Evolutionary conservation across 2,329 filamentous ascomycete species (phyloP).

Genomic region (Calonectria crousiana): DNA sequence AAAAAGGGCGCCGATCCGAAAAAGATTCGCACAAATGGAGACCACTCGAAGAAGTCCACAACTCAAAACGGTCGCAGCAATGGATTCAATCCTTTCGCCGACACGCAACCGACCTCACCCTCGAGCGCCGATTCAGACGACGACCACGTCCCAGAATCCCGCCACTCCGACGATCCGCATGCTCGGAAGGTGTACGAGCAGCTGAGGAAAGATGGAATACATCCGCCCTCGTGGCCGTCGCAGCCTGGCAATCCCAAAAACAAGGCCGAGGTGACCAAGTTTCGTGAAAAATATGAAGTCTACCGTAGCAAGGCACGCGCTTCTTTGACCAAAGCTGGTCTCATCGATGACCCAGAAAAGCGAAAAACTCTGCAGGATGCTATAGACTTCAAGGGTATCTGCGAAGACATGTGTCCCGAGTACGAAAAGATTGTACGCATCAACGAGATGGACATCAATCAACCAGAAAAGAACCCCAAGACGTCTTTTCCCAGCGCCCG

Average conservation of each 20-base stretch:
- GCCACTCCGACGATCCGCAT: constrained; percentile 52
- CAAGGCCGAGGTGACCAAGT: constrained; percentile 64
- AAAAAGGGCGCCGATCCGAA: constrained; percentile 36
- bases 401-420: constrained; percentile 77
- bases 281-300: constrained; percentile 67
- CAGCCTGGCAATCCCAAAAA: constrained; percentile 66
- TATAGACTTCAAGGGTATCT: constrained; percentile 76
- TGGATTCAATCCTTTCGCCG: constrained; percentile 34
- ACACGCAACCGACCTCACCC: constrained; percentile 42
- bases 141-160: constrained; percentile 32
- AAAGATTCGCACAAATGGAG: constrained; percentile 31
- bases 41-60: constrained; percentile 28
- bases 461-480: constrained; percentile 63
- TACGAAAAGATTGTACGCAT: constrained; percentile 75
- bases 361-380: constrained; percentile 72
- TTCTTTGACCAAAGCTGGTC: constrained; percentile 68
- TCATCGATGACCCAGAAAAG: constrained; percentile 75
- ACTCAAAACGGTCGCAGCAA: constrained; percentile 33
- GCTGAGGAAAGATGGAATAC: constrained; percentile 66
- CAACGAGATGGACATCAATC: constrained; percentile 69
- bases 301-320: constrained; percentile 69
- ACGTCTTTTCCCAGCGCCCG: constrained; percentile 61
- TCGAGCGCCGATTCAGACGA: constrained; percentile 39
- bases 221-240: constrained; percentile 66
- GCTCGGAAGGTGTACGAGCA: constrained; percentile 65